A percentile compares a stretch with the other conserved stretches of the same genome.
Conservation (phyloP, 495 filamentous ascomycete species). For the Tuber umbilicatum region DNA sequence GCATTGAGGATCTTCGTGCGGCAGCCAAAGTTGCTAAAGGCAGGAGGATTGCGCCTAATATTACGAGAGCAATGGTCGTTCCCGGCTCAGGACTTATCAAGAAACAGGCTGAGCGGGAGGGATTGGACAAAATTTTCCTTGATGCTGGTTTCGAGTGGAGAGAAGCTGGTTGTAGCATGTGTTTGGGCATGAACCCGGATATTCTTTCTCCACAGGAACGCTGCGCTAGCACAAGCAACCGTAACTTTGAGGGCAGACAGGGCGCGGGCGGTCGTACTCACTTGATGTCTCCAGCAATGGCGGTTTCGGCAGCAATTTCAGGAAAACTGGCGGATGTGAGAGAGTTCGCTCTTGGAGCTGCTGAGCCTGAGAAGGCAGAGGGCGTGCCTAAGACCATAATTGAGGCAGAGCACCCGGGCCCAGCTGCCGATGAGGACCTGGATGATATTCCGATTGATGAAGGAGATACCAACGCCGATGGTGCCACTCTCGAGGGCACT, state of each 20-base stretch:
- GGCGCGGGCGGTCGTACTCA: constrained; percentile 90
- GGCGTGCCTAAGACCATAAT: constrained; percentile 51
- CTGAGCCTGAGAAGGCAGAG: constrained; percentile 44
- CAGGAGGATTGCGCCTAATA: constrained; percentile 72
- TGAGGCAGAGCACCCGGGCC: constrained; percentile 63
- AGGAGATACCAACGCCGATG: constrained; percentile 43
- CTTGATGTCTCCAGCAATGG: constrained; percentile 95
- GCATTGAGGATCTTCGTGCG: constrained; percentile 90
- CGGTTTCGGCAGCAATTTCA: constrained; percentile 78
- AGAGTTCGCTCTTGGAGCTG: constrained; percentile 53
- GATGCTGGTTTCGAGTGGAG: constrained; percentile 97
- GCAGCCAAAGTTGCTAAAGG: constrained; percentile 81
- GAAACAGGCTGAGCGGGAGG: constrained; percentile 83
- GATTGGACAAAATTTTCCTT: constrained; percentile 82
- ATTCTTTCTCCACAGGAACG: constrained; percentile 90
- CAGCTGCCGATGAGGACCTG: constrained; percentile 65
- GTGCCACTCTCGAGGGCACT: constrained; percentile 48
- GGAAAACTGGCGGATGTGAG: constrained; percentile 90
- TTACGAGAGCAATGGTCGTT: constrained; percentile 92
- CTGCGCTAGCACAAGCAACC: constrained; percentile 91
- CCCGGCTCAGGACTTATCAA: constrained; percentile 94
- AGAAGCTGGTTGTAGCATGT: constrained; percentile 98
- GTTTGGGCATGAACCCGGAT: constrained; percentile 98
- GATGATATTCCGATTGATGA: constrained; percentile 75
- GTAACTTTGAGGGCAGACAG: constrained; percentile 96